Conservation (phyloP, 371 early-diverging fungal species). For the Zopfochytrium polystomum region DNA sequence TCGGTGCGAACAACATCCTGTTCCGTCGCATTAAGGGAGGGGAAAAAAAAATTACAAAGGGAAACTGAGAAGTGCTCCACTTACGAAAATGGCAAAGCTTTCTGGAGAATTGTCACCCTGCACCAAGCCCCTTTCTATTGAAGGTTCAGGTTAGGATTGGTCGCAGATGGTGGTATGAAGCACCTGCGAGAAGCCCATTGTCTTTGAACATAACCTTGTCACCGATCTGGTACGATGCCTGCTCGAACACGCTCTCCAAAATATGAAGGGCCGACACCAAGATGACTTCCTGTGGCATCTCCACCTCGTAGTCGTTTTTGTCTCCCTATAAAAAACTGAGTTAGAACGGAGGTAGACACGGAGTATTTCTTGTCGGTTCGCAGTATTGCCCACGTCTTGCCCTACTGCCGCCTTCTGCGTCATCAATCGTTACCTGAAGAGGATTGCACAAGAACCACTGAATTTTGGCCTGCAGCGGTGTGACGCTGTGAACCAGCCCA, state of each 20-base stretch:
- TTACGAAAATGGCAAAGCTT: neutral
- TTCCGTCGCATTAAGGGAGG: too few species aligned
- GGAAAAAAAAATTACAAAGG: too few species aligned
- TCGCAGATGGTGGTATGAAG: too few species aligned
- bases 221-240: conserved; percentile 9
- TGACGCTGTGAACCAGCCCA: neutral
- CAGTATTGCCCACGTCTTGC: neutral
- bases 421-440: conserved; percentile 13
- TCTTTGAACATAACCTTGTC: conserved; percentile 25
- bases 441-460: conserved; percentile 25
- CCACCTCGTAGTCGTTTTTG: conserved; percentile 4
- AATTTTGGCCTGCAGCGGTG: conserved; percentile 6
- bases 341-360: neutral
- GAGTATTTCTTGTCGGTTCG: neutral
- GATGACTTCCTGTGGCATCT: conserved; percentile 15
- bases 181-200: neutral
- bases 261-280: conserved; percentile 3
- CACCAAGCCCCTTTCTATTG: conserved; percentile 6
- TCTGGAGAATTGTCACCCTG: neutral
- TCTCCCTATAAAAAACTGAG: neutral
- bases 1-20: conserved; percentile 40
- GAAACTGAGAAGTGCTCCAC: too few species aligned
- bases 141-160: neutral
- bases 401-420: neutral
- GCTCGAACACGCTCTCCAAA: conserved; percentile 13